Conservation (phyloP, 2,329 filamentous ascomycete genomes). For the Sclerotinia nivalis region DNA sequence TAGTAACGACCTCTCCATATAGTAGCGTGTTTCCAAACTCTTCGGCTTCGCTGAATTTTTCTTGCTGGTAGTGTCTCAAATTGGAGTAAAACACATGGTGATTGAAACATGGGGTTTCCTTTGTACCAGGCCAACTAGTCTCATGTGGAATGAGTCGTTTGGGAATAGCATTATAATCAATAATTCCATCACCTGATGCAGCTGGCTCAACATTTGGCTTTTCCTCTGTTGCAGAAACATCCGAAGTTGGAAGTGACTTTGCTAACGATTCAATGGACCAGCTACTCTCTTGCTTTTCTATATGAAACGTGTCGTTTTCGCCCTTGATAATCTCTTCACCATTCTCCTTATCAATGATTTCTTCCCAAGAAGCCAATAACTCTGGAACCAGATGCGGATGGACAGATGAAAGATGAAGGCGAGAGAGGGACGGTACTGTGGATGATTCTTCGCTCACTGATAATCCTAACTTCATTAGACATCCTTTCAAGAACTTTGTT, state of each 20-base stretch:
- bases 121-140: constrained; percentile 62
- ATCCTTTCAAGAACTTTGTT: constrained; percentile 74
- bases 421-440: constrained; percentile 76
- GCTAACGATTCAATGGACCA: constrained; percentile 59
- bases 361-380: constrained; percentile 64
- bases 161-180: constrained; percentile 72
- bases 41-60: constrained; percentile 55
- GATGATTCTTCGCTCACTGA: constrained; percentile 69
- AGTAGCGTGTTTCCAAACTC: constrained; percentile 77
- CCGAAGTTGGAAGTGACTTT: constrained; percentile 48
- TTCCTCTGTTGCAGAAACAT: constrained; percentile 23
- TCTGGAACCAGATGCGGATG: constrained; percentile 64
- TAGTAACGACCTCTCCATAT: constrained; percentile 90
- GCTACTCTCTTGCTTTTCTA: constrained; percentile 65
- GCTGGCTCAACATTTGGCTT: constrained; percentile 44
- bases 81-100: constrained; percentile 76
- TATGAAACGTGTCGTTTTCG: constrained; percentile 78
- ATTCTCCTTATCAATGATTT: constrained; percentile 66
- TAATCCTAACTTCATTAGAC: constrained; percentile 79
- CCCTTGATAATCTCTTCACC: constrained; percentile 73
- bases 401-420: constrained; percentile 76
- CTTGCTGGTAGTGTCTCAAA: constrained; percentile 63
- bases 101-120: constrained; percentile 83
- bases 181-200: constrained; percentile 55
- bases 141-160: constrained; percentile 78